A percentile compares a stretch with the other conserved stretches of the same genome.
phyloP scores from a whole-genome alignment of 2,329 filamentous ascomycete species.

The Penicillium sp. region DNA sequence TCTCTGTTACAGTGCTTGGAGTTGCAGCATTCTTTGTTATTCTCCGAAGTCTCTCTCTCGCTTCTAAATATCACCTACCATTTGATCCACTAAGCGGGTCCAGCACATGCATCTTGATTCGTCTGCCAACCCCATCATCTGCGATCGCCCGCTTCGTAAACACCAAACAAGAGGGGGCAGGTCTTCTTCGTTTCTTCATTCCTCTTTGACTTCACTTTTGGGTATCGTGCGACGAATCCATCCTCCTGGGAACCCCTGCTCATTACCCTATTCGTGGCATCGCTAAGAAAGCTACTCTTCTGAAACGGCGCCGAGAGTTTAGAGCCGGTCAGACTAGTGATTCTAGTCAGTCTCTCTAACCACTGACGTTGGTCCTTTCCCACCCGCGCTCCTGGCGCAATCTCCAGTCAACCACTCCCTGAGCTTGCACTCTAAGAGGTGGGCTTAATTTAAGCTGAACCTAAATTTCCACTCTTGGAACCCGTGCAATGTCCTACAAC shows the following conservation, averaged over 20 bases:
- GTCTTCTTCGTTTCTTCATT: conserved; percentile 8
- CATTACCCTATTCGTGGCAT: conserved; percentile 8
- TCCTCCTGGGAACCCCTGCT: neutral
- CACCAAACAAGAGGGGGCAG: conserved; percentile 17
- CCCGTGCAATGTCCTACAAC: conserved; percentile 63
- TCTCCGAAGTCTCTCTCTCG: neutral
- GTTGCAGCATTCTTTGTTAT: neutral
- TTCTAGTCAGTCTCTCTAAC: conserved; percentile 1
- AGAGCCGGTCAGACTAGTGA: conserved; percentile 16
- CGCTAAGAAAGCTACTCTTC: conserved; percentile 6
- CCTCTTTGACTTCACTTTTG: conserved; percentile 1
- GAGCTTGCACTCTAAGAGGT: conserved; percentile 19
- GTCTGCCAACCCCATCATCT: conserved; percentile 19
- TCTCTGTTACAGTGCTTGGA: neutral
- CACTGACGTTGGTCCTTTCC: conserved; percentile 13
- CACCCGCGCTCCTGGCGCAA: conserved; percentile 30
- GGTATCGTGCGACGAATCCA: conserved; percentile 8
- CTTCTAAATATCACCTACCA: neutral
- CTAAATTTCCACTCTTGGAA: conserved; percentile 18
- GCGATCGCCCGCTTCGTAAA: conserved; percentile 25
- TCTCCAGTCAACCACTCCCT: conserved; percentile 23
- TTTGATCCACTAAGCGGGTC: conserved; percentile 17
- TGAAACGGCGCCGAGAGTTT: conserved; percentile 25
- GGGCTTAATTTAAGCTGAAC: conserved; percentile 23
- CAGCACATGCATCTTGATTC: conserved; percentile 17